A percentile compares a stretch with the other conserved stretches of the same genome.
phyloP scores from a whole-genome alignment of 108 stramenopile species.

The Pseudonitzschia pungens region DNA sequence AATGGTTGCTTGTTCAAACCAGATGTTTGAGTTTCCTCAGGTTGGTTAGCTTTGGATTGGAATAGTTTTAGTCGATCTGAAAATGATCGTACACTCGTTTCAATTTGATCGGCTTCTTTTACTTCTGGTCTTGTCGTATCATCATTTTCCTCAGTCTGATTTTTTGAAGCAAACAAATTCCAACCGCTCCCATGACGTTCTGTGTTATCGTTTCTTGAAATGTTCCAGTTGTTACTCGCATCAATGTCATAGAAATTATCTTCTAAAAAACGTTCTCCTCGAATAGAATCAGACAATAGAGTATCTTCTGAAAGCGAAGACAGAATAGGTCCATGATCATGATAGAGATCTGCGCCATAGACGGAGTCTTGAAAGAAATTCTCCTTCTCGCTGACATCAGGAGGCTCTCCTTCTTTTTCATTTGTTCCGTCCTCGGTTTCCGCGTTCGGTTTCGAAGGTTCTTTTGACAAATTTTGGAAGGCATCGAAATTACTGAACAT shows the following conservation, averaged over 20 bases:
- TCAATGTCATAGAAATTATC: background rate
- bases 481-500: slow-evolving; percentile 5
- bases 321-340: slow-evolving; percentile 18
- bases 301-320: slow-evolving; percentile 21
- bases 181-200: background rate
- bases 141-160: background rate
- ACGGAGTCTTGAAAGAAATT: background rate
- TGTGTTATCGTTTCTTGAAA: background rate
- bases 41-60: slow-evolving; percentile 3
- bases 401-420: background rate
- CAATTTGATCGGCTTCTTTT: background rate
- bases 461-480: background rate
- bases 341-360: slow-evolving; percentile 1
- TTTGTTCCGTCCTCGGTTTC: background rate
- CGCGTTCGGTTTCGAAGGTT: background rate
- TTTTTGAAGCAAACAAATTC: background rate
- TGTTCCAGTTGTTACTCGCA: background rate
- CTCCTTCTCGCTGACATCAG: background rate
- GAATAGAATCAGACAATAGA: slow-evolving; percentile 10
- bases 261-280: slow-evolving; percentile 3
- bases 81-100: slow-evolving; percentile 12
- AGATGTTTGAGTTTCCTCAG: background rate
- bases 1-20: background rate
- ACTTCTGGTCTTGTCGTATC: background rate
- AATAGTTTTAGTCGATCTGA: slow-evolving; percentile 19